A percentile compares a stretch with the other conserved stretches of the same genome.
phyloP scores from a whole-genome alignment of 805 yeast genomes.

The Wilhelminamyces savonicus region DNA sequence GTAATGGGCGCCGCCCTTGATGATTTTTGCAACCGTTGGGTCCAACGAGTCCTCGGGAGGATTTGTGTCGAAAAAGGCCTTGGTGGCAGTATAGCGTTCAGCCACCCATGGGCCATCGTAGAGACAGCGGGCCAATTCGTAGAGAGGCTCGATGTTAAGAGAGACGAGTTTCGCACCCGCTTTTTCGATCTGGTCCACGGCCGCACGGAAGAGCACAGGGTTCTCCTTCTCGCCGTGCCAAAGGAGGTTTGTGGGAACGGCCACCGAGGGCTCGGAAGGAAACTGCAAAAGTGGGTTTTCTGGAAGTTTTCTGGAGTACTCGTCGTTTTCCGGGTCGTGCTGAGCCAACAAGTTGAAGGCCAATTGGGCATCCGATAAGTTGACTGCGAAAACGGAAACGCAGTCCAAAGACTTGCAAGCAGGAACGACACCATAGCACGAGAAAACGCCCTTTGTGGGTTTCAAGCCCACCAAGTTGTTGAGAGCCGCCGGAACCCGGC shows the following conservation, averaged over 20 bases:
- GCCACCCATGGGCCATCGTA: slow-evolving; percentile 99
- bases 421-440: slow-evolving; percentile 91
- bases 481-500: slow-evolving; percentile 93
- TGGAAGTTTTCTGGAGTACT: slow-evolving; percentile 76
- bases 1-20: slow-evolving; percentile 69
- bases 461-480: slow-evolving; percentile 89
- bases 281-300: slow-evolving; percentile 55
- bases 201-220: slow-evolving; percentile 57
- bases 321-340: slow-evolving; percentile 63
- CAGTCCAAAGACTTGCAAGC: slow-evolving; percentile 95
- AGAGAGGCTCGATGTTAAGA: slow-evolving; percentile 67
- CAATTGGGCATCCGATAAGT: slow-evolving; percentile 76
- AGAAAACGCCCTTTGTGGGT: slow-evolving; percentile 85
- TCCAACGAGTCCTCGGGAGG: slow-evolving; percentile 71
- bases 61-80: slow-evolving; percentile 61
- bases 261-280: slow-evolving; percentile 57
- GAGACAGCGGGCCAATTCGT: slow-evolving; percentile 77
- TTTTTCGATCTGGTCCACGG: slow-evolving; percentile 41
- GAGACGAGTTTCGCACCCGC: slow-evolving; percentile 51
- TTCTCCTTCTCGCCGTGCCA: slow-evolving; percentile 84
- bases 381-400: slow-evolving; percentile 78
- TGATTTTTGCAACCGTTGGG: slow-evolving; percentile 74
- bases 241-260: slow-evolving; percentile 63
- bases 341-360: slow-evolving; percentile 66
- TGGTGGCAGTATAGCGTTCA: slow-evolving; percentile 82